Percentiles rank a stretch among this genome's conserved stretches.
phyloP scores from a whole-genome alignment of 208 protist species.

The Acanthamoeba culbertsoni region DNA sequence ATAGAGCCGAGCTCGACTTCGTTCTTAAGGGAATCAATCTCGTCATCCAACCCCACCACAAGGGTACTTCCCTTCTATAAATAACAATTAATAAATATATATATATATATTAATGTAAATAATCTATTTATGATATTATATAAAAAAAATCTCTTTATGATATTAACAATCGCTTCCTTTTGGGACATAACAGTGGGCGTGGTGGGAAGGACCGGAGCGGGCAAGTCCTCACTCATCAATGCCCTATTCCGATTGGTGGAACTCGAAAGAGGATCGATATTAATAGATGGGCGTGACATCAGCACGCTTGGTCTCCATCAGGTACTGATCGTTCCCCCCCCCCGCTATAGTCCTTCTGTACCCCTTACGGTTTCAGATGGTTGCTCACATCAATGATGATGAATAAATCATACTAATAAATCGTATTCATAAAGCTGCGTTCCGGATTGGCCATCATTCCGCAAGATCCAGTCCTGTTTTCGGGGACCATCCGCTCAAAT shows the following conservation, averaged over 20 bases:
- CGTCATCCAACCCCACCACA: not conserved
- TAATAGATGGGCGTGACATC: conserved; percentile 79
- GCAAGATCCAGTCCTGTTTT: conserved; percentile 75
- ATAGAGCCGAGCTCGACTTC: not conserved
- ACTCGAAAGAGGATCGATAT: conserved; percentile 79
- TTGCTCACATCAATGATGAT: not conserved
- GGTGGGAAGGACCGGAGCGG: conserved; percentile 35
- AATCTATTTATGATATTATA: not conserved
- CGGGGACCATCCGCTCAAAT: conserved; percentile 61
- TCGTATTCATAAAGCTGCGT: too few species aligned
- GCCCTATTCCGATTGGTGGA: conserved; percentile 73
- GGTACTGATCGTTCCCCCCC: too few species aligned
- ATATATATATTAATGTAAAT: not conserved
- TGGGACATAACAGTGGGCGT: not conserved
- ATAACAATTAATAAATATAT: not conserved
- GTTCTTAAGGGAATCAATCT: conserved; percentile 21
- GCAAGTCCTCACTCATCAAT: conserved; percentile 56
- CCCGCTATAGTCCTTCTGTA: conserved; percentile 54
- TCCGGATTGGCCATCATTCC: conserved; percentile 73
- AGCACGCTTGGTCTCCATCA: conserved; percentile 64
- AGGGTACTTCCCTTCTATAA: not conserved
- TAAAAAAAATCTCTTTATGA: not conserved
- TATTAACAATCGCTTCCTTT: too few species aligned
- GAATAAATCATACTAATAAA: not conserved
- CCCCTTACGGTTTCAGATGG: not conserved